A percentile compares a stretch with the other conserved stretches of the same genome.
Conservation (phyloP, 2,329 filamentous ascomycete species). For the Trichophyton simii region DNA sequence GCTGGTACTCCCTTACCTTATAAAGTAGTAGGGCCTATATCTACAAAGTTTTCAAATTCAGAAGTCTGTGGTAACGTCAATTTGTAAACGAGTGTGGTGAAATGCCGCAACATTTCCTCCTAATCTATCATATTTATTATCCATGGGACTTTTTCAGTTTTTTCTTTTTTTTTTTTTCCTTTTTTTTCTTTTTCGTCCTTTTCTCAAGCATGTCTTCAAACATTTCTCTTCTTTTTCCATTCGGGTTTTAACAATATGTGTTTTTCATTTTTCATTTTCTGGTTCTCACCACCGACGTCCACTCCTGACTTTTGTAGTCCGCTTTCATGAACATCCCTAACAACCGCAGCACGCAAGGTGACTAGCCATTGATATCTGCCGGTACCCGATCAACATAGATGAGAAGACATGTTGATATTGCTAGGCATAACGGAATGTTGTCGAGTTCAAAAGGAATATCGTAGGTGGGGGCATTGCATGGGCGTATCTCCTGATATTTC, state of each 20-base stretch:
- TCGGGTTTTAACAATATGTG: neutral
- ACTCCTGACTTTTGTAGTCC: neutral
- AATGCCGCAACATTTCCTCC: neutral
- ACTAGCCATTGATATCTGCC: neutral
- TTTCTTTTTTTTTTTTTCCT: neutral
- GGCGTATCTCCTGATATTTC: neutral
- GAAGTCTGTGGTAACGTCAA: neutral
- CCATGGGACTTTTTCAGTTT: neutral
- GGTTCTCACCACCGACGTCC: neutral
- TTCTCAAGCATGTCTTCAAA: neutral
- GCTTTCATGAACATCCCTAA: neutral
- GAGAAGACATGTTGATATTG: neutral
- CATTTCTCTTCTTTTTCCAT: no score
- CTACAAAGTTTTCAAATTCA: neutral
- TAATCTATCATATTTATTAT: neutral
- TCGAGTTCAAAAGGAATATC: neutral
- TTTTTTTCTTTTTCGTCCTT: neutral
- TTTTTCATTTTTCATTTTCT: neutral
- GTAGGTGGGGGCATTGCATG: neutral
- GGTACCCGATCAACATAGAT: neutral
- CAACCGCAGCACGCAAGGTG: neutral
- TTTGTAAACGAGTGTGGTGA: slow-evolving; percentile 1
- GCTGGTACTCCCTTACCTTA: no score
- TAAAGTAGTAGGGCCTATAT: neutral
- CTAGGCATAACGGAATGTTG: neutral